Evolutionary conservation across 2,329 filamentous ascomycete genomes (phyloP).

Genomic region (Stylonectria norvegica): DNA sequence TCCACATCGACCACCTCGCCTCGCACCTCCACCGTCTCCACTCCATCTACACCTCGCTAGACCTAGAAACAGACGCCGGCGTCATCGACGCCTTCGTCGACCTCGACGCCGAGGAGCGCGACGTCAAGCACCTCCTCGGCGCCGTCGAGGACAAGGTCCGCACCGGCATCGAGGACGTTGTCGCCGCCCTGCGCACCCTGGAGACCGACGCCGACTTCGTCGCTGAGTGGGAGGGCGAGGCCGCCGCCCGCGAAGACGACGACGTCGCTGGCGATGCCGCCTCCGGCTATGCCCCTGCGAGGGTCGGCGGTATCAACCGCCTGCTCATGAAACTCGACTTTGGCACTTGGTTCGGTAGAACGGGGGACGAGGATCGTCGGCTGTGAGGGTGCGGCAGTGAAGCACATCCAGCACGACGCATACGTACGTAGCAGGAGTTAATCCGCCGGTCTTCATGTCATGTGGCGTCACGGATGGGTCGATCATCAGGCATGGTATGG

Average conservation of each 20-base stretch:
- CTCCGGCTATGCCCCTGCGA: slow-evolving; percentile 60
- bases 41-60: slow-evolving; percentile 70
- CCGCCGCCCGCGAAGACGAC: slow-evolving; percentile 38
- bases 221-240: slow-evolving; percentile 41
- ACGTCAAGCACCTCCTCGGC: slow-evolving; percentile 62
- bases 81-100: slow-evolving; percentile 74
- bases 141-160: slow-evolving; percentile 64
- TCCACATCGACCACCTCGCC: slow-evolving; percentile 76
- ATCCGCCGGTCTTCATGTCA: neutral
- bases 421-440: no score
- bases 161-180: slow-evolving; percentile 62
- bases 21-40: slow-evolving; percentile 74
- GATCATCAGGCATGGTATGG: slow-evolving; percentile 20
- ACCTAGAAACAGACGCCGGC: slow-evolving; percentile 78
- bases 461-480: slow-evolving; percentile 28
- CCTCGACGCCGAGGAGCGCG: slow-evolving; percentile 67
- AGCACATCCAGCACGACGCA: neutral
- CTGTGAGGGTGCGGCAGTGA: neutral
- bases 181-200: slow-evolving; percentile 49
- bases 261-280: slow-evolving; percentile 28
- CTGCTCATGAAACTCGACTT: slow-evolving; percentile 89
- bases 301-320: slow-evolving; percentile 76
- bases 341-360: slow-evolving; percentile 52
- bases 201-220: slow-evolving; percentile 45
- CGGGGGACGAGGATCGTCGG: slow-evolving; percentile 18